These are phyloP conservation scores for Penicillium egyptiacum DNA, from an alignment of 495 filamentous ascomycete genomes.

Conservation along the genomic window DNA sequence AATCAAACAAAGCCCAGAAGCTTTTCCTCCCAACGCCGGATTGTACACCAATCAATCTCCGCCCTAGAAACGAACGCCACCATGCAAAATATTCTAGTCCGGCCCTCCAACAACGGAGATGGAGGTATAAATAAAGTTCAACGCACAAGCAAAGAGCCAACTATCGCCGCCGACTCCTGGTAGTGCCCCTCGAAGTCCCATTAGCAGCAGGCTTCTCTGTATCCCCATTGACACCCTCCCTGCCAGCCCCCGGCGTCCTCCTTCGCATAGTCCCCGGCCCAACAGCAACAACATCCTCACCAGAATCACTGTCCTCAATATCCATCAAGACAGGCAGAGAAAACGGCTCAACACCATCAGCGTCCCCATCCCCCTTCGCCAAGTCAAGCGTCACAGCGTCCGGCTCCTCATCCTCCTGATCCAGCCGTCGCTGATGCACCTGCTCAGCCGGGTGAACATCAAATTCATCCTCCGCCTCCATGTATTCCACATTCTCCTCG, in stretches of 20 bases:
- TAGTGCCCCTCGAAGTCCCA: background rate
- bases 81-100: background rate
- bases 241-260: conserved; percentile 63
- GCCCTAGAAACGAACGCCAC: background rate
- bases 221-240: conserved; percentile 38
- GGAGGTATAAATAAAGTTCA: background rate
- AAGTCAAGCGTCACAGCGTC: conserved; percentile 80
- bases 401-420: conserved; percentile 84
- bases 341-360: conserved; percentile 61
- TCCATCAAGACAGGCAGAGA: conserved; percentile 86
- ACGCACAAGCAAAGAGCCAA: background rate
- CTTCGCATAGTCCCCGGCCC: conserved; percentile 80
- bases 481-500: conserved; percentile 96
- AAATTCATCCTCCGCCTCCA: conserved; percentile 95
- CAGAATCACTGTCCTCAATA: conserved; percentile 70
- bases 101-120: background rate
- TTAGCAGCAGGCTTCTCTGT: conserved; percentile 6
- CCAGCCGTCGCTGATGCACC: conserved; percentile 83
- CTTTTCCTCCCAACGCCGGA: conserved; percentile 3
- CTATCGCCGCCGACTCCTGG: conserved; percentile 7
- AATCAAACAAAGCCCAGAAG: background rate
- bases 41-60: background rate
- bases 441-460: conserved; percentile 96
- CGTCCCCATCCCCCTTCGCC: conserved; percentile 51
- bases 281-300: conserved; percentile 86